Evolutionary conservation across 495 filamentous ascomycete genomes (phyloP).

Genomic region (Penicillium bovifimosum): DNA sequence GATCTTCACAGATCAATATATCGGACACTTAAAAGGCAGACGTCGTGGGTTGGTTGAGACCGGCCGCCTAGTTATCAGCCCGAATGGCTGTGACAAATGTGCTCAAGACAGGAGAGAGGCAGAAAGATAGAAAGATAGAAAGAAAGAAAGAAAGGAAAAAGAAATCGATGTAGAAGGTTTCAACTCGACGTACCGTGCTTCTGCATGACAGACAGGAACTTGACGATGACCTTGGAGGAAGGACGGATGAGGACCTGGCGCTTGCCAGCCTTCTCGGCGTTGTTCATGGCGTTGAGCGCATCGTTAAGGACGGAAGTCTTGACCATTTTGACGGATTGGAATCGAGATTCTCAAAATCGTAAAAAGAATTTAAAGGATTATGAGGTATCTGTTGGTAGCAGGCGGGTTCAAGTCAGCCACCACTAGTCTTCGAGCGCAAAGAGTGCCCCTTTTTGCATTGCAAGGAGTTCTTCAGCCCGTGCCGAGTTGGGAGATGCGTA

Average conservation of each 20-base stretch:
- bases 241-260: constrained; percentile 96
- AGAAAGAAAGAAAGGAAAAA: constrained; percentile 3
- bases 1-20: constrained; percentile 77
- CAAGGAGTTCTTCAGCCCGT: constrained; percentile 91
- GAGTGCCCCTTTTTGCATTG: constrained; percentile 71
- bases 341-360: constrained; percentile 80
- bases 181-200: constrained; percentile 77
- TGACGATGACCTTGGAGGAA: constrained; percentile 97
- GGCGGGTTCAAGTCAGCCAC: constrained; percentile 63
- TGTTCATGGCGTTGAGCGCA: constrained; percentile 99
- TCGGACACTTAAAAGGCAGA: constrained; percentile 99
- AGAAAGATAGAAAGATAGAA: constrained; percentile 6
- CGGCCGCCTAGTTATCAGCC: constrained; percentile 99
- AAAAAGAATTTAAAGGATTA: constrained; percentile 40
- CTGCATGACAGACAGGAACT: constrained; percentile 98
- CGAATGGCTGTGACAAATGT: constrained; percentile 45
- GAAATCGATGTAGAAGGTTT: no score
- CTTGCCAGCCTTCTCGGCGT: constrained; percentile 98
- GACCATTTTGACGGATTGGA: constrained; percentile 80
- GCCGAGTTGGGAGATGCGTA: constrained; percentile 70
- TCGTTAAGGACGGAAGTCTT: constrained; percentile 98
- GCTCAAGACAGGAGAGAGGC: not conserved
- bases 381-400: constrained; percentile 67
- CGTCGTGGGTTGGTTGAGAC: constrained; percentile 71
- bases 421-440: constrained; percentile 80